Base-by-base conservation (phyloP, 1,139 yeast species). In the Blastobotrys niveus region DNA sequence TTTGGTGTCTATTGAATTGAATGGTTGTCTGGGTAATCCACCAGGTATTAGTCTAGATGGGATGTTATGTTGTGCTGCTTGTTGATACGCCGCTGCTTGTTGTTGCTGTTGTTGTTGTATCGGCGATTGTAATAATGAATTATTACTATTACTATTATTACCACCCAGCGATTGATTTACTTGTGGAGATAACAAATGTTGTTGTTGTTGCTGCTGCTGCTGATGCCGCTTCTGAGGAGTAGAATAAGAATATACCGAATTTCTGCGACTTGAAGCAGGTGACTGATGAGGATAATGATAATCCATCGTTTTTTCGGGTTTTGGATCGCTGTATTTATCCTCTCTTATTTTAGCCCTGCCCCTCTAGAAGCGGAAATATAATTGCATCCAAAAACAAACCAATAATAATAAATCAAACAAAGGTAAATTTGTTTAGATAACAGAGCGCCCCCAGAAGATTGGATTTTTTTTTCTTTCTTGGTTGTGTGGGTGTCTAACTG, bases 11-110 rank as follows among this genome's bases (percentile, higher is more conserved):
- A 32, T 32, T n/a, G n/a, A 32, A 17, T 12, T 21, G 27, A n/a
- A 21, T 7, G 18, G 26, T 19, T 34, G 26, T 5, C 20, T 12
- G 5, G 18, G 26, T 20, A 3, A 7, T 9, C 35, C 39, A 9
- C 44, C 44, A 10, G 44, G 44, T 34, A 41, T 41, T 17, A 41
- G 22, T 15, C 44, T 21, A 17, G 31, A 15, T 4, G 44, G 44
- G 9, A 41, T 41, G 21, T 41, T 41, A 21, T 41, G 44, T 20
- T 41, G 44, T 5, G 44, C 22, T 12, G 44, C 44, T 8, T 27
- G 17, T 18, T 25, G 24, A 25, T 19, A 41, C 2, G 35, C 39
- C 17, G 35, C 40, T n/a, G 26, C 35, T 27, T 40, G 43, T 15
- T 30, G 14, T 4, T 24, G 30, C 9, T 19, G 42, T n/a, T n/a